Conservation (phyloP, 2,329 filamentous ascomycete genomes). For the Colletotrichum magnum region DNA sequence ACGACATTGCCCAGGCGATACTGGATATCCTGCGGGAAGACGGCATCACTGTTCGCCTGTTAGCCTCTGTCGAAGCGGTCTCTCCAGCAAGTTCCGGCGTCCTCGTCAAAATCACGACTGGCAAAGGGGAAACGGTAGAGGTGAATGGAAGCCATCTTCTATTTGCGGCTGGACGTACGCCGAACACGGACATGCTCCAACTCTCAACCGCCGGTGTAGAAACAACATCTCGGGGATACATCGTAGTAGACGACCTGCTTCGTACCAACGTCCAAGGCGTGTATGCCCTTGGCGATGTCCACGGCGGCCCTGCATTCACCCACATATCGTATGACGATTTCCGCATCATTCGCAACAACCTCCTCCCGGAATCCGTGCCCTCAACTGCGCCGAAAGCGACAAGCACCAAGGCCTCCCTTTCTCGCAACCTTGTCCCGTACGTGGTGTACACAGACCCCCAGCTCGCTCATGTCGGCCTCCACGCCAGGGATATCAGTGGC, state of each 20-base stretch:
- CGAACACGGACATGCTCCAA: constrained; percentile 63
- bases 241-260: constrained; percentile 59
- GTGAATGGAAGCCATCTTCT: constrained; percentile 62
- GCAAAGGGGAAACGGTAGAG: constrained; percentile 43
- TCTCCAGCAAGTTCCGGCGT: constrained; percentile 39
- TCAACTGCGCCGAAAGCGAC: constrained; percentile 45
- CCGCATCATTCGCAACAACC: constrained; percentile 63
- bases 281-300: constrained; percentile 66
- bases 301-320: constrained; percentile 67
- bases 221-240: constrained; percentile 57
- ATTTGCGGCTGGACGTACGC: constrained; percentile 62
- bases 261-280: constrained; percentile 58
- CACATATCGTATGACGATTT: constrained; percentile 71
- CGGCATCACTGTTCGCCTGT: constrained; percentile 59
- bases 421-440: constrained; percentile 58
- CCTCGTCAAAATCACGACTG: constrained; percentile 36
- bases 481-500: constrained; percentile 54
- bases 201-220: constrained; percentile 57
- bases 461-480: constrained; percentile 65
- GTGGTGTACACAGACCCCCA: constrained; percentile 69
- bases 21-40: constrained; percentile 60
- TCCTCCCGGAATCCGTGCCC: constrained; percentile 50
- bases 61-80: constrained; percentile 49
- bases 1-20: constrained; percentile 61
- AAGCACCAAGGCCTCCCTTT: constrained; percentile 45